Evolutionary conservation across 2,329 filamentous ascomycete genomes (phyloP).

Genomic region (Sarocladiaceae sp.): DNA sequence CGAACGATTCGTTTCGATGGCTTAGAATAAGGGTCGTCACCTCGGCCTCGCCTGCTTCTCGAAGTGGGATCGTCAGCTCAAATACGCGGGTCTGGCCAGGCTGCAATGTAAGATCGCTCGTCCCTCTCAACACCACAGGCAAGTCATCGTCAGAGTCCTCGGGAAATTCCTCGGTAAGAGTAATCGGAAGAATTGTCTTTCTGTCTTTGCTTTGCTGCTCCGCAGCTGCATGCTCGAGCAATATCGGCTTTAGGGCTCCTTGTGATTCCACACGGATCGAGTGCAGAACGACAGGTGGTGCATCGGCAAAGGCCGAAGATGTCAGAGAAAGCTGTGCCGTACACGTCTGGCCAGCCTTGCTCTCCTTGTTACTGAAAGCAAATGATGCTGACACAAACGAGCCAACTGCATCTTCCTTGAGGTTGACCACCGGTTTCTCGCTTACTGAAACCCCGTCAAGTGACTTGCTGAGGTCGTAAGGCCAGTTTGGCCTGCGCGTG

Average conservation of each 20-base stretch:
- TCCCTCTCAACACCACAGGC: slow-evolving; percentile 41
- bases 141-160: slow-evolving; percentile 22
- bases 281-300: slow-evolving; percentile 45
- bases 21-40: slow-evolving; percentile 57
- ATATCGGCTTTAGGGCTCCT: slow-evolving; percentile 50
- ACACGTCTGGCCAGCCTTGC: slow-evolving; percentile 55
- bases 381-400: slow-evolving; percentile 51
- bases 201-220: slow-evolving; percentile 10
- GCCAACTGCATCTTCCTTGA: slow-evolving; percentile 44
- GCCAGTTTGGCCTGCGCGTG: slow-evolving; percentile 47
- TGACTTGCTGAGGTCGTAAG: slow-evolving; percentile 53
- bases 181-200: slow-evolving; percentile 20
- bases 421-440: slow-evolving; percentile 41
- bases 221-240: slow-evolving; percentile 36
- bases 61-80: slow-evolving; percentile 64
- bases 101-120: slow-evolving; percentile 56
- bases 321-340: slow-evolving; percentile 51
- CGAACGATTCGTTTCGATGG: slow-evolving; percentile 59
- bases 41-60: slow-evolving; percentile 73
- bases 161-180: slow-evolving; percentile 24
- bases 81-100: slow-evolving; percentile 65
- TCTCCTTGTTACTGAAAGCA: slow-evolving; percentile 50
- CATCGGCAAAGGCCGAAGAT: slow-evolving; percentile 48
- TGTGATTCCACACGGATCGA: slow-evolving; percentile 49
- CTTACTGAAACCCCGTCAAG: slow-evolving; percentile 41